phyloP scores from a whole-genome alignment of 352 stramenopile genomes.

The Globisporangium orthogonon region DNA sequence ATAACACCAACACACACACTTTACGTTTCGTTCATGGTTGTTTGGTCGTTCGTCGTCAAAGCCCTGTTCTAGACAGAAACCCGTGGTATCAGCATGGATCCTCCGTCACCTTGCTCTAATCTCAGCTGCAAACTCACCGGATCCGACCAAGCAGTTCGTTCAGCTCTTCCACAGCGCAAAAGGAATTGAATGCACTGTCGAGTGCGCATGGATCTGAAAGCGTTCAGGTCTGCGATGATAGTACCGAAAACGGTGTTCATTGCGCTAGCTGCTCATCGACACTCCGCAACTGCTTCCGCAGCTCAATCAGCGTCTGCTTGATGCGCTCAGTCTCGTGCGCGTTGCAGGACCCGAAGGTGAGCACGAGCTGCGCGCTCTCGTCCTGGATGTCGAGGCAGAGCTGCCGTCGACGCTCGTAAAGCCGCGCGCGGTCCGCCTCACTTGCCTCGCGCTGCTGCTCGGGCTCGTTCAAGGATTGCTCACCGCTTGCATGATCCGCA shows the following conservation, averaged over 20 bases:
- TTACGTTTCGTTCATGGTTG: too few species aligned
- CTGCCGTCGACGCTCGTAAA: constrained; percentile 30
- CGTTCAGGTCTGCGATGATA: background rate
- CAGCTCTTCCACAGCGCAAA: background rate
- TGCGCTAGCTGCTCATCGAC: constrained; percentile 11
- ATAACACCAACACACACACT: too few species aligned
- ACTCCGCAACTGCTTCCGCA: constrained; percentile 8
- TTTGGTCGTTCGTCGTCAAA: too few species aligned
- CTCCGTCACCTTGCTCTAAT: too few species aligned
- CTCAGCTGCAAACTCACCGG: background rate
- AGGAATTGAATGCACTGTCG: background rate
- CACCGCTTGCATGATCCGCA: background rate
- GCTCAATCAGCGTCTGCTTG: constrained; percentile 12
- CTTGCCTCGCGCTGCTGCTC: background rate
- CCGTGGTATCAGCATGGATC: too few species aligned
- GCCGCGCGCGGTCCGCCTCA: constrained; percentile 3
- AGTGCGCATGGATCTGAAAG: background rate
- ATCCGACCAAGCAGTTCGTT: background rate
- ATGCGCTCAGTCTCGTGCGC: constrained; percentile 10
- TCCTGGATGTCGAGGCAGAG: constrained; percentile 50
- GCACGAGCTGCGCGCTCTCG: constrained; percentile 37
- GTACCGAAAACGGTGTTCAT: background rate
- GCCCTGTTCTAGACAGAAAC: too few species aligned
- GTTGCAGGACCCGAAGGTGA: constrained; percentile 21
- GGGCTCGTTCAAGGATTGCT: background rate